A percentile compares a stretch with the other conserved stretches of the same genome.
phyloP scores from a whole-genome alignment of 257 asterid species.

The Hygrophila difformis region DNA sequence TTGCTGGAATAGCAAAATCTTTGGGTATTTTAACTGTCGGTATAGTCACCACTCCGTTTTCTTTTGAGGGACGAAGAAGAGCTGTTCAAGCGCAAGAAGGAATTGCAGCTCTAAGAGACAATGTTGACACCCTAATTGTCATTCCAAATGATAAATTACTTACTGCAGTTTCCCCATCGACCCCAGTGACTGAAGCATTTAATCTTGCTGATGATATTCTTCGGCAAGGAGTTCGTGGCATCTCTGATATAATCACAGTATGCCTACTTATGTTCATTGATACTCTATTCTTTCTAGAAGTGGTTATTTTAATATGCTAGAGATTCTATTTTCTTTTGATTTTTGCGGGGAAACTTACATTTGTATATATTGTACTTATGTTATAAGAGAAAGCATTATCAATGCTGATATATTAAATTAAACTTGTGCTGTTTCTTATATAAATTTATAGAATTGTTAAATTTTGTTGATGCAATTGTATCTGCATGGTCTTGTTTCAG shows the following conservation, averaged over 20 bases:
- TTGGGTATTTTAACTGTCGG: conserved; percentile 96
- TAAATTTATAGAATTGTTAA: too few species aligned
- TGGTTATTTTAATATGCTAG: too few species aligned
- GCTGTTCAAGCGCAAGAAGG: conserved; percentile 98
- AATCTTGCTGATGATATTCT: conserved; percentile 96
- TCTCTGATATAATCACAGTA: conserved; percentile 94
- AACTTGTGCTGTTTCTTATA: too few species aligned
- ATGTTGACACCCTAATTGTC: conserved; percentile 89
- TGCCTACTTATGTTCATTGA: conserved; percentile 4
- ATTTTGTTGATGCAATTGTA: neutral
- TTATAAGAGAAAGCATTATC: too few species aligned
- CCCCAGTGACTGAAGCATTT: conserved; percentile 97
- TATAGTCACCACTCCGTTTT: conserved; percentile 88
- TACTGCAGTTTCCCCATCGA: conserved; percentile 86
- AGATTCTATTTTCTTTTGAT: too few species aligned
- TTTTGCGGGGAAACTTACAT: too few species aligned
- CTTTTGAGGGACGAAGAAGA: conserved; percentile 95
- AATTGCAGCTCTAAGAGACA: conserved; percentile 84
- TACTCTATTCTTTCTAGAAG: too few species aligned
- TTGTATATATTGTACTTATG: too few species aligned
- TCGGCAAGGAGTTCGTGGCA: conserved; percentile 97
- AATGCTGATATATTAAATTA: too few species aligned
- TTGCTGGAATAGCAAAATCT: conserved; percentile 83
- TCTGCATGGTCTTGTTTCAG: neutral
- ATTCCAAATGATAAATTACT: conserved; percentile 88